Conservation (phyloP, 2,329 filamentous ascomycete genomes). For the Cytospora piceicola region DNA sequence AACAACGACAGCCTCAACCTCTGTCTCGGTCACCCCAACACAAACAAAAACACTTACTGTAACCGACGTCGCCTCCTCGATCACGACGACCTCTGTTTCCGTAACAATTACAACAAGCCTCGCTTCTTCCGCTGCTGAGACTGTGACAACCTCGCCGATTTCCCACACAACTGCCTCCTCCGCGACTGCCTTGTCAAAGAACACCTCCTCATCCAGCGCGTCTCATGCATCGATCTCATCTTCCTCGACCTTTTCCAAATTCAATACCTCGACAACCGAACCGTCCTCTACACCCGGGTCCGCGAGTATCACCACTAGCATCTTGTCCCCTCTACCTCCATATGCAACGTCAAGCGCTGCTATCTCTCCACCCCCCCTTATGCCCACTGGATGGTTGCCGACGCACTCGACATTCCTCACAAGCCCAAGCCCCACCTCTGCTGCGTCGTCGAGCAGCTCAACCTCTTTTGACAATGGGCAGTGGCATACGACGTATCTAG, state of each 20-base stretch:
- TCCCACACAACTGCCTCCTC: constrained; percentile 6
- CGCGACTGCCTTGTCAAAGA: not conserved
- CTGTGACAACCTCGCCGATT: not conserved
- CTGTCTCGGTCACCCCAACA: constrained; percentile 17
- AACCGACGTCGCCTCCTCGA: constrained; percentile 11
- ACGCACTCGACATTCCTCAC: constrained; percentile 27
- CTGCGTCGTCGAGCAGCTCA: not conserved
- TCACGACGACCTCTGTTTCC: not conserved
- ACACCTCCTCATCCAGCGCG: not conserved
- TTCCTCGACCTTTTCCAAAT: constrained; percentile 1
- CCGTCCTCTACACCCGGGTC: not conserved
- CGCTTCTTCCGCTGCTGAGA: not conserved
- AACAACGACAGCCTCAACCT: constrained; percentile 3
- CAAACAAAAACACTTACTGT: constrained; percentile 24
- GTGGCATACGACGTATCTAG: constrained; percentile 30
- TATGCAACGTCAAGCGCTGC: constrained; percentile 5
- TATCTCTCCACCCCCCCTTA: not conserved
- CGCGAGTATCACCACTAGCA: not conserved
- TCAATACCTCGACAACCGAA: not conserved
- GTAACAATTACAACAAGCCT: not conserved
- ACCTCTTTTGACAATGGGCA: constrained; percentile 27
- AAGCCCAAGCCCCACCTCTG: not conserved
- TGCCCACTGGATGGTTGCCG: constrained; percentile 8
- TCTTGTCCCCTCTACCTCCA: constrained; percentile 12
- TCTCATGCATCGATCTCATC: not conserved